phyloP scores from a whole-genome alignment of 306 rosid species.

The Hippophae tibetana region DNA sequence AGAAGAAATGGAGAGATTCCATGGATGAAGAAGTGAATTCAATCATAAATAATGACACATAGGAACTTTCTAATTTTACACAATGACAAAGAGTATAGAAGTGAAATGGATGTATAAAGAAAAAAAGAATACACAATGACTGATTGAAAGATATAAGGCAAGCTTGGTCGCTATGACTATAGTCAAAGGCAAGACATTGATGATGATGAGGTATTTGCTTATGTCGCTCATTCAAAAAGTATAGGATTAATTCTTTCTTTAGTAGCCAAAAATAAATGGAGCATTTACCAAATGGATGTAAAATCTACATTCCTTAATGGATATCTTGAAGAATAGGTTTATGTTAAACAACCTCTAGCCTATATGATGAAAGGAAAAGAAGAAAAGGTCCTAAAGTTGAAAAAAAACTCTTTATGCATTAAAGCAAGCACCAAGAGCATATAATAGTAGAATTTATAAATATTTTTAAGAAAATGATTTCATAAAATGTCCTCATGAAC shows the following conservation, averaged over 20 bases:
- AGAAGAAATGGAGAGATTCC: neutral
- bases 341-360: neutral
- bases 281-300: too few relatives aligned
- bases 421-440: neutral
- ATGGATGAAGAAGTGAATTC: neutral
- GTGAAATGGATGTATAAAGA: neutral
- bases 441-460: too few relatives aligned
- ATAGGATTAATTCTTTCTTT: too few relatives aligned
- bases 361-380: neutral
- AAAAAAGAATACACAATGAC: neutral
- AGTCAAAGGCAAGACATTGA: neutral
- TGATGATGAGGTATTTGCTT: too few relatives aligned
- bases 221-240: neutral
- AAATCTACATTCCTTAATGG: neutral
- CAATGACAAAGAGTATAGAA: neutral
- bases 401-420: neutral
- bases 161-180: neutral
- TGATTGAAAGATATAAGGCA: neutral
- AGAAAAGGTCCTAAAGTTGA: neutral
- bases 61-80: neutral
- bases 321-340: neutral
- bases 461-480: too few relatives aligned
- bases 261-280: too few relatives aligned
- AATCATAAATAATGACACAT: neutral
- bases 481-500: neutral